Conservation (phyloP, 1,284 basidiomycete species). For the Apiotrichum siamense region DNA sequence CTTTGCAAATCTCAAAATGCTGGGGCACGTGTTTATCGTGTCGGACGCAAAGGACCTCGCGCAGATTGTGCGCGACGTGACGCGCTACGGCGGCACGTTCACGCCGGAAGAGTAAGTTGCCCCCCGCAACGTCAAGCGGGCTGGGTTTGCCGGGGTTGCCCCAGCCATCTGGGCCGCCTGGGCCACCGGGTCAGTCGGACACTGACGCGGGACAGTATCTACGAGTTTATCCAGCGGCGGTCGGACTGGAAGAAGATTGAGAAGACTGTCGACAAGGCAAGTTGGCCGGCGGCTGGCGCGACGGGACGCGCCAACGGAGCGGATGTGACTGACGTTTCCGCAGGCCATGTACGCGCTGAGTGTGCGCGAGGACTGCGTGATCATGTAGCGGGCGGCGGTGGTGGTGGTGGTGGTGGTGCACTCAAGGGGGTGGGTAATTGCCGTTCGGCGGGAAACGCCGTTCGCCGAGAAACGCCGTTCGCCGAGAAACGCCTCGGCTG, state of each 20-base stretch:
- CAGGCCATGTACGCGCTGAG: conserved; percentile 76
- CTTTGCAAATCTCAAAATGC: conserved; percentile 91
- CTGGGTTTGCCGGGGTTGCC: too few species aligned
- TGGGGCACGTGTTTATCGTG: conserved; percentile 86
- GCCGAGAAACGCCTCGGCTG: too few species aligned
- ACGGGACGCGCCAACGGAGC: not conserved
- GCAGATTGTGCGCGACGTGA: conserved; percentile 88
- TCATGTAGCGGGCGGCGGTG: conserved; percentile 44
- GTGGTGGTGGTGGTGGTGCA: too few species aligned
- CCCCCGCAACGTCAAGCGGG: too few species aligned
- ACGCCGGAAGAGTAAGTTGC: conserved; percentile 76
- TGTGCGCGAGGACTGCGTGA: conserved; percentile 80
- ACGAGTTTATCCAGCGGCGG: conserved; percentile 86
- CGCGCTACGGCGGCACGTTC: conserved; percentile 85
- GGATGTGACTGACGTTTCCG: not conserved
- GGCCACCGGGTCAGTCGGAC: not conserved
- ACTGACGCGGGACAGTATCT: conserved; percentile 57
- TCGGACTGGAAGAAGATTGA: conserved; percentile 97
- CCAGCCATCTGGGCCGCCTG: too few species aligned
- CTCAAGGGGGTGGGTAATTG: too few species aligned
- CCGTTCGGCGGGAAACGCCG: too few species aligned
- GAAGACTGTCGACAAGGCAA: conserved; percentile 86
- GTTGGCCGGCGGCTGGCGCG: conserved; percentile 2
- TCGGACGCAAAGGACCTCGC: conserved; percentile 85
- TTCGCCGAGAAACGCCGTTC: too few species aligned